Evolutionary conservation across 176 grass and related monocot species (phyloP).

Genomic region (Chrysopogon serrulatus): DNA sequence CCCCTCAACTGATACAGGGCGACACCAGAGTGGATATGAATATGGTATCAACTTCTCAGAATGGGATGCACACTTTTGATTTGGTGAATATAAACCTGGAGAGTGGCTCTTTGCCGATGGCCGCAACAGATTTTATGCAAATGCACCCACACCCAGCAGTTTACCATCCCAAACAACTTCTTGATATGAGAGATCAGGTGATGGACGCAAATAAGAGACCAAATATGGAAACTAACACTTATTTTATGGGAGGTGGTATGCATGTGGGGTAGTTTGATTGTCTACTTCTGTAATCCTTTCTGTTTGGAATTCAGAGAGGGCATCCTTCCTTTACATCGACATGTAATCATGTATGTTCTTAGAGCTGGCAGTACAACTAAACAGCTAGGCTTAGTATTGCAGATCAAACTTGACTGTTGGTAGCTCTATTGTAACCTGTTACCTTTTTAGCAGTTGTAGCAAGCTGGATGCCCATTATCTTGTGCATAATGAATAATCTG

Average conservation of each 20-base stretch:
- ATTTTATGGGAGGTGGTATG: slow-evolving; percentile 57
- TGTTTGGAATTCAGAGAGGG: not conserved
- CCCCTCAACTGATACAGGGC: slow-evolving; percentile 35
- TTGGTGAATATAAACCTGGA: slow-evolving; percentile 55
- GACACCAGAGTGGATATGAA: slow-evolving; percentile 50
- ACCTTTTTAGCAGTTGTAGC: slow-evolving; percentile 25
- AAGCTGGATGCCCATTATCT: slow-evolving; percentile 16
- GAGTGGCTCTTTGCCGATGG: slow-evolving; percentile 46
- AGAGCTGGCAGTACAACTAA: slow-evolving; percentile 41
- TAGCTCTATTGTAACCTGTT: slow-evolving; percentile 39
- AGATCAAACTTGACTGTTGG: slow-evolving; percentile 25
- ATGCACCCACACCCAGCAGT: slow-evolving; percentile 46
- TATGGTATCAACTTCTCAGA: slow-evolving; percentile 49
- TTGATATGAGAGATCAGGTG: slow-evolving; percentile 48
- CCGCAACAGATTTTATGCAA: slow-evolving; percentile 63
- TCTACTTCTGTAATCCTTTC: slow-evolving; percentile 30
- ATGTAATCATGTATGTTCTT: slow-evolving; percentile 50
- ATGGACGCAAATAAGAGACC: slow-evolving; percentile 59
- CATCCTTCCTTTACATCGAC: slow-evolving; percentile 9
- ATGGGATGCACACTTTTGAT: slow-evolving; percentile 43
- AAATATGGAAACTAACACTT: slow-evolving; percentile 54
- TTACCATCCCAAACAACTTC: slow-evolving; percentile 50
- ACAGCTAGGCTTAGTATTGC: slow-evolving; percentile 46
- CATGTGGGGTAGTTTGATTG: slow-evolving; percentile 50
- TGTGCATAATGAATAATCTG: slow-evolving; percentile 11